Evolutionary conservation across 2,329 filamentous ascomycete species (phyloP).

Genomic region (Anthostomella pinea): DNA sequence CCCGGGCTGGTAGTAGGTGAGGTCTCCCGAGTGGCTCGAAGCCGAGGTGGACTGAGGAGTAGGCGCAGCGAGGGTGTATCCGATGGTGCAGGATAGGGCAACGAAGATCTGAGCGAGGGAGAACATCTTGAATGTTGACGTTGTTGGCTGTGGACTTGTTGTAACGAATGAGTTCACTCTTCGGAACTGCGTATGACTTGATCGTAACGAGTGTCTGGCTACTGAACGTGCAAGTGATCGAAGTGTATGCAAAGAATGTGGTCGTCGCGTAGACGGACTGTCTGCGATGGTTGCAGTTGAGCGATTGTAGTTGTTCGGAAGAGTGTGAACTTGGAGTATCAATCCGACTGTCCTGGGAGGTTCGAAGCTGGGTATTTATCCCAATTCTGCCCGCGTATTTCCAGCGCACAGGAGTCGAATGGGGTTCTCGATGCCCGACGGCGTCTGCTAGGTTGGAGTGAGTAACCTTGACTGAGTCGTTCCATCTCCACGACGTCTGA

Average conservation of each 20-base stretch:
- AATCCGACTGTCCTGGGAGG: not conserved
- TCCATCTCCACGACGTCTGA: too few relatives aligned
- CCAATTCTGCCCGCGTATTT: too few relatives aligned
- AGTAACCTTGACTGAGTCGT: too few relatives aligned
- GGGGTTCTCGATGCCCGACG: too few relatives aligned
- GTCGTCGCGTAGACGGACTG: slow-evolving; percentile 5
- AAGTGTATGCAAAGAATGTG: slow-evolving; percentile 7
- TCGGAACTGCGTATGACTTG: not conserved
- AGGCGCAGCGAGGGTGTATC: slow-evolving; percentile 14
- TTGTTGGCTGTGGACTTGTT: slow-evolving; percentile 2
- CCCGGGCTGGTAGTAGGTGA: slow-evolving; percentile 29
- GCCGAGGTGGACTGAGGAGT: not conserved
- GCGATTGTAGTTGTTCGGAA: slow-evolving; percentile 5
- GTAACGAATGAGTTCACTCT: not conserved
- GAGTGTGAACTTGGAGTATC: slow-evolving; percentile 5
- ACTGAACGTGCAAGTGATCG: too few relatives aligned
- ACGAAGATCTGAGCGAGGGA: slow-evolving; percentile 21
- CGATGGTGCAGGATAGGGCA: slow-evolving; percentile 15
- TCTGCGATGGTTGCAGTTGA: slow-evolving; percentile 4
- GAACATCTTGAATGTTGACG: slow-evolving; percentile 18
- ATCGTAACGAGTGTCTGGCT: slow-evolving; percentile 4
- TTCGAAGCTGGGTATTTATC: slow-evolving; percentile 10
- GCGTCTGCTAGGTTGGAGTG: too few relatives aligned
- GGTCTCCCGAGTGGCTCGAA: slow-evolving; percentile 19
- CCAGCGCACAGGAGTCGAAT: too few relatives aligned